Evolutionary conservation across 768 basidiomycete genomes (phyloP).

Genomic region (Termitomyces sp.): DNA sequence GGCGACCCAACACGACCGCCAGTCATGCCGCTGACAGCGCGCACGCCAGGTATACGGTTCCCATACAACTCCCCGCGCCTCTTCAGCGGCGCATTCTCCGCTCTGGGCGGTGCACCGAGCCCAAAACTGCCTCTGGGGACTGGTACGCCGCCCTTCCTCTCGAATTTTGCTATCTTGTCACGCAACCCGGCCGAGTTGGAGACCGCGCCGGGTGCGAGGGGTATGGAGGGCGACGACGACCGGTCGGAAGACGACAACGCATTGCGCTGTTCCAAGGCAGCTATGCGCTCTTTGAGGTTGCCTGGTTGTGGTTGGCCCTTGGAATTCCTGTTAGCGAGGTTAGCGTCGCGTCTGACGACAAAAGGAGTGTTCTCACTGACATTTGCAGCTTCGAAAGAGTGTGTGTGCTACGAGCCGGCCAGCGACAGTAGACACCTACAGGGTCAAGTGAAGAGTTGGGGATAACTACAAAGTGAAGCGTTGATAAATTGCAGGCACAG

Average conservation of each 20-base stretch:
- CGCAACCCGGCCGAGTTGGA: conserved; percentile 27
- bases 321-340: conserved; percentile 16
- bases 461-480: neutral
- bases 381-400: conserved; percentile 10
- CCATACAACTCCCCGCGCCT: conserved; percentile 68
- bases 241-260: conserved; percentile 14
- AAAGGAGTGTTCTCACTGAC: conserved; percentile 8
- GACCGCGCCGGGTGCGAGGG: conserved; percentile 13
- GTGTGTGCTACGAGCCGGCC: conserved; percentile 19
- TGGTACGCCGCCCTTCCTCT: conserved; percentile 71
- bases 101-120: conserved; percentile 53
- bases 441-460: conserved; percentile 9
- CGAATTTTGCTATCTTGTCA: conserved; percentile 79
- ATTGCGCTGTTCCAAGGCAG: conserved; percentile 68
- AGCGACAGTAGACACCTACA: conserved; percentile 17
- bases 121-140: conserved; percentile 74
- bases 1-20: conserved; percentile 17
- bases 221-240: conserved; percentile 22
- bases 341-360: neutral
- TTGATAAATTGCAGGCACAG: neutral
- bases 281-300: conserved; percentile 80
- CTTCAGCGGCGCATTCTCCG: conserved; percentile 39
- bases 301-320: conserved; percentile 28
- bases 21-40: conserved; percentile 21
- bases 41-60: conserved; percentile 54